Evolutionary conservation across 1,139 yeast genomes (phyloP), one percentile per base, ranked within the genome.

Genomic region (Saccharomyces pastorianus): DNA sequence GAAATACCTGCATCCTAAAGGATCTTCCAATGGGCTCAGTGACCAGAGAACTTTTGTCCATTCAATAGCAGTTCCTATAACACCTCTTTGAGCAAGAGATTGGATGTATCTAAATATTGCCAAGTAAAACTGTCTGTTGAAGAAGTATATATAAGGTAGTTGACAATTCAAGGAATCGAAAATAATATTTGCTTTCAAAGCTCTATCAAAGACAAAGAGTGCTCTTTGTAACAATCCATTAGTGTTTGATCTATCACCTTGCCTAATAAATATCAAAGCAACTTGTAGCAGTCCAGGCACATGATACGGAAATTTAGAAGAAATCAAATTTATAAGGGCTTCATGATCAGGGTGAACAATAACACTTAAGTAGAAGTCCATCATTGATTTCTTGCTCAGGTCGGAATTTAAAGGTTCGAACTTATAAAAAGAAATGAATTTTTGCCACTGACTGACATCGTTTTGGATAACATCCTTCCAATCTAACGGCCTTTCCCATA

Each of bases 281-380:
- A 85, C 88, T 70, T 88, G 96, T 48, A 89, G 71, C n/a, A 88
- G 72, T 0, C 93, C 84, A 56, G 86, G 90, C 2, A 83, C 82
- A 63, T 86, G 93, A 64, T 88, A 88, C 6, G 96, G 95, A 56
- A 75, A 73, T 57, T 74, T 78, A 0, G 71, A 66, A 52, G 81
- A 81, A 25, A 85, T 70, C 49, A 83, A 67, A 42, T 72, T 73
- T 62, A 85, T 79, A 53, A 86, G 71, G 0, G 85, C 76, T 56
- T 85, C 90, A 54, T 85, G 90, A 64, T 86, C 88, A 0, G 91
- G 89, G 13, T 81, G 79, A 61, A 84, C 69, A 7, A 82, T 84
- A n/a, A 83, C 85, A 1, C 85, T 77, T 6, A 85, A 77, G 64
- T 80, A 84, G 62, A 86, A 86, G 55, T 81, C 80, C 0, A 88